Evolutionary conservation across 2,329 filamentous ascomycete genomes (phyloP).

Genomic region (Boeremia lycopersici): DNA sequence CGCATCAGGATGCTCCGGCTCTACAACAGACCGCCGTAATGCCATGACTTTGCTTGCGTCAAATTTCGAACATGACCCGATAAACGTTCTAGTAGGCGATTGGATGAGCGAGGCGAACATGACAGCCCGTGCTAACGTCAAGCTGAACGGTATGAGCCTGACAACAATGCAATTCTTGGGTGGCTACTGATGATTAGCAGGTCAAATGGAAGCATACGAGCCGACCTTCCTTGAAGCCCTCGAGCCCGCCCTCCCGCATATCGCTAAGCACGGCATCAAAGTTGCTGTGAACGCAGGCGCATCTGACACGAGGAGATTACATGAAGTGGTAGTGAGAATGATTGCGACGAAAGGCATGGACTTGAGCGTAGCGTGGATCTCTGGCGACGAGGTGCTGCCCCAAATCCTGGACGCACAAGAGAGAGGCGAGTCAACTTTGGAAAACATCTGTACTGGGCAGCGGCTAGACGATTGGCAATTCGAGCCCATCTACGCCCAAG

Average conservation of each 20-base stretch:
- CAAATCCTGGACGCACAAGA: conserved; percentile 44
- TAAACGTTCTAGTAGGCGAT: conserved; percentile 42
- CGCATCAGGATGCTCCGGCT: conserved; percentile 38
- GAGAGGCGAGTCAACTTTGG: conserved; percentile 45
- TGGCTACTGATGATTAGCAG: conserved; percentile 14
- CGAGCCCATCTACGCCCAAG: conserved; percentile 44
- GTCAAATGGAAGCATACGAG: conserved; percentile 54
- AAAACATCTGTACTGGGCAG: conserved; percentile 49
- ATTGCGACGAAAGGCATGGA: conserved; percentile 28
- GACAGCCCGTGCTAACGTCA: conserved; percentile 34
- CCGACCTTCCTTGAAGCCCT: conserved; percentile 59
- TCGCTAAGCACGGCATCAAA: conserved; percentile 42
- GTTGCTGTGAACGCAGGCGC: conserved; percentile 45
- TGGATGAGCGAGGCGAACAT: conserved; percentile 44
- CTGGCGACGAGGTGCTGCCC: conserved; percentile 51
- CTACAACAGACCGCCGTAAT: conserved; percentile 40
- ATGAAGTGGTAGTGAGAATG: conserved; percentile 33
- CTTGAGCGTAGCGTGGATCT: conserved; percentile 48
- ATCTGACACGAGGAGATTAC: conserved; percentile 36
- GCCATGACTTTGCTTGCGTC: conserved; percentile 39
- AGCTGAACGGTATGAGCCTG: conserved; percentile 24
- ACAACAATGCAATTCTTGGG: too few species aligned
- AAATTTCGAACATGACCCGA: conserved; percentile 35
- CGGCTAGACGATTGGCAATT: conserved; percentile 44
- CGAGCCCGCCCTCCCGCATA: conserved; percentile 46